A percentile compares a stretch with the other conserved stretches of the same genome.
phyloP scores from a whole-genome alignment of 495 filamentous ascomycete genomes.

The Penicillium egyptiacum region DNA sequence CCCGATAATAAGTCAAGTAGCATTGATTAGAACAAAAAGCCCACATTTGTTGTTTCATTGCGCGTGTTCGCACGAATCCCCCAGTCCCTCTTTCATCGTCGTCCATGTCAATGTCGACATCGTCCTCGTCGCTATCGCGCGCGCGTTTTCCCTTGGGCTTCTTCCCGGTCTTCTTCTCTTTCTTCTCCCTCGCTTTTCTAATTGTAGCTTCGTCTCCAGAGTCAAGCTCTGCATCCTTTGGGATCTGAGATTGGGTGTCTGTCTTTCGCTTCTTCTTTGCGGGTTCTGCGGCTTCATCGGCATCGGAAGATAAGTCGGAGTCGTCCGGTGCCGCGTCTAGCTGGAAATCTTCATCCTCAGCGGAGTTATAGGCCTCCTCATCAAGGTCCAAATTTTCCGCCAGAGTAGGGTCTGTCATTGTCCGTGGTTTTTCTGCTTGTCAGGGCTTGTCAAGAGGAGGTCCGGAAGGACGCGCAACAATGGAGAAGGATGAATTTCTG shows the following conservation, averaged over 20 bases:
- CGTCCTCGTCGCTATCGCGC: slow-evolving; percentile 51
- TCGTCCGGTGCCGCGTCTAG: slow-evolving; percentile 55
- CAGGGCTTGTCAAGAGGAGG: neutral
- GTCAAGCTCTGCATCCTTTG: slow-evolving; percentile 44
- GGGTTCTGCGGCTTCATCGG: slow-evolving; percentile 34
- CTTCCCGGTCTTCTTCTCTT: slow-evolving; percentile 52
- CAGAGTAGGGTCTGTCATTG: slow-evolving; percentile 33
- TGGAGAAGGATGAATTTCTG: slow-evolving; percentile 14
- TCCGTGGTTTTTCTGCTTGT: neutral
- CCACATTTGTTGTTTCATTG: slow-evolving; percentile 62
- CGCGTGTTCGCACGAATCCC: slow-evolving; percentile 79
- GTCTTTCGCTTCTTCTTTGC: slow-evolving; percentile 46
- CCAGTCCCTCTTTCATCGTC: slow-evolving; percentile 68
- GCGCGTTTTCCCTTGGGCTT: slow-evolving; percentile 26
- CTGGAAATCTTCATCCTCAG: slow-evolving; percentile 74
- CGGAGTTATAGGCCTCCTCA: slow-evolving; percentile 66
- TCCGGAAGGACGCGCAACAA: neutral
- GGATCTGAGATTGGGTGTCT: slow-evolving; percentile 25
- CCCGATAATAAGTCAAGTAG: slow-evolving; percentile 11
- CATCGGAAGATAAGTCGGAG: slow-evolving; percentile 41
- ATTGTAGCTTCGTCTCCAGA: slow-evolving; percentile 84
- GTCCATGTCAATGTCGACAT: slow-evolving; percentile 48
- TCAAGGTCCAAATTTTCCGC: slow-evolving; percentile 30
- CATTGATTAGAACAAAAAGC: slow-evolving; percentile 8
- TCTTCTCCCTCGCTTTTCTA: slow-evolving; percentile 55